These are phyloP conservation scores for Colletotrichum scovillei DNA, from an alignment of 2,329 filamentous ascomycete species.

Conservation along the genomic window DNA sequence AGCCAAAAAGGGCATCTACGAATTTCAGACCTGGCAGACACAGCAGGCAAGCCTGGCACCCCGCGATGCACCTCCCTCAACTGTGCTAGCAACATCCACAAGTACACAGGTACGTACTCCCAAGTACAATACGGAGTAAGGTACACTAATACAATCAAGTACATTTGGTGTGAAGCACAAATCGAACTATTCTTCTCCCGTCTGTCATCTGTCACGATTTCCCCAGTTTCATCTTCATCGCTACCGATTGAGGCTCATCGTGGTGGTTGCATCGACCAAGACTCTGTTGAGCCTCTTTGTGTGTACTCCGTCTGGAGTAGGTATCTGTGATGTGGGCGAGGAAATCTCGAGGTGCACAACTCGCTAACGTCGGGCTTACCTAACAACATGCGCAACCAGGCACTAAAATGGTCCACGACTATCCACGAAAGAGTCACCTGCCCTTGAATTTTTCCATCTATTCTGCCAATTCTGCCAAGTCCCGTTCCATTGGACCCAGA, in stretches of 20 bases:
- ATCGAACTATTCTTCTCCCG: background rate
- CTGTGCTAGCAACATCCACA: background rate
- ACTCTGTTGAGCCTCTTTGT: background rate
- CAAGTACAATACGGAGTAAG: too few relatives aligned
- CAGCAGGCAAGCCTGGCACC: background rate
- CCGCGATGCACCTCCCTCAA: conserved; percentile 5
- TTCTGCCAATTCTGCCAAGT: background rate
- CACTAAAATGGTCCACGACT: background rate
- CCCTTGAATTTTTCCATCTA: background rate
- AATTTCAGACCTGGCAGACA: background rate
- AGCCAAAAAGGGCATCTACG: background rate
- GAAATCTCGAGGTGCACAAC: background rate
- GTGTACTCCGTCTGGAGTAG: too few relatives aligned
- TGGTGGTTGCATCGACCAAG: background rate
- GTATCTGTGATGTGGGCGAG: background rate
- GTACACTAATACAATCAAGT: too few relatives aligned
- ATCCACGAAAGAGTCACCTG: conserved; percentile 1
- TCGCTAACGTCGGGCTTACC: background rate
- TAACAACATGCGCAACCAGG: background rate
- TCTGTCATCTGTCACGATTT: background rate
- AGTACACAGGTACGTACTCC: too few relatives aligned
- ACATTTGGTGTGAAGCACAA: background rate
- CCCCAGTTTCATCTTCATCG: background rate
- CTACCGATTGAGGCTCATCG: background rate
- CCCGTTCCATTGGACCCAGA: background rate